Evolutionary conservation across 768 basidiomycete species (phyloP).

Genomic region (Sutorius australiensis): DNA sequence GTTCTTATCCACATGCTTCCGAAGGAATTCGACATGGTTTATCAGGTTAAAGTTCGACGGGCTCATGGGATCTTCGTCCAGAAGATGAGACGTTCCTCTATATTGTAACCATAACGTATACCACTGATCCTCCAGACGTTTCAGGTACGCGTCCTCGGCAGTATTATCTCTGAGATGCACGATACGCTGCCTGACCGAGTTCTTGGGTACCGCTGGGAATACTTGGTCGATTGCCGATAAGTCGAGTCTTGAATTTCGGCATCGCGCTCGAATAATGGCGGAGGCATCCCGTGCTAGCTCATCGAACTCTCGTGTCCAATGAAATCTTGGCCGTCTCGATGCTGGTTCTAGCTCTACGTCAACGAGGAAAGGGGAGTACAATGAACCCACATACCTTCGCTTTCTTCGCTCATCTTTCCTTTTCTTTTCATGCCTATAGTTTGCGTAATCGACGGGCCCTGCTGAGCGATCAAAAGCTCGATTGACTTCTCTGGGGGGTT

Average conservation of each 20-base stretch:
- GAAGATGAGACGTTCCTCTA: slow-evolving; percentile 61
- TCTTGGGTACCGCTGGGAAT: slow-evolving; percentile 72
- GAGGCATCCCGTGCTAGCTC: slow-evolving; percentile 85
- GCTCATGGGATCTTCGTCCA: slow-evolving; percentile 66
- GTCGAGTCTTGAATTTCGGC: slow-evolving; percentile 60
- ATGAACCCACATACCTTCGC: slow-evolving; percentile 27
- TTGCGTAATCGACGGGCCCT: slow-evolving; percentile 41
- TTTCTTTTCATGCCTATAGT: slow-evolving; percentile 35
- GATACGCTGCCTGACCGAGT: slow-evolving; percentile 68
- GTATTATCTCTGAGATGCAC: slow-evolving; percentile 55
- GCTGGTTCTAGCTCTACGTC: slow-evolving; percentile 10
- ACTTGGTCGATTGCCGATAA: slow-evolving; percentile 73
- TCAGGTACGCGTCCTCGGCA: slow-evolving; percentile 71
- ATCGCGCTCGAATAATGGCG: slow-evolving; percentile 77
- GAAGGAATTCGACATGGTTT: slow-evolving; percentile 76
- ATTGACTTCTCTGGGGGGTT: slow-evolving; percentile 51
- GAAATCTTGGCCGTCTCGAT: slow-evolving; percentile 62
- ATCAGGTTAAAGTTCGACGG: slow-evolving; percentile 75
- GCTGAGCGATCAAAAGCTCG: slow-evolving; percentile 46
- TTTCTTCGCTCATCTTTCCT: slow-evolving; percentile 26
- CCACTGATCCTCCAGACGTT: slow-evolving; percentile 80
- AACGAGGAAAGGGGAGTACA: background rate
- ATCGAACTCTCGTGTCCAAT: slow-evolving; percentile 85
- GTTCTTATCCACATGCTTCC: slow-evolving; percentile 80
- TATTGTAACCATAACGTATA: slow-evolving; percentile 70